Base-by-base conservation (phyloP, 768 basidiomycete genomes). In the Russula vinacea region DNA sequence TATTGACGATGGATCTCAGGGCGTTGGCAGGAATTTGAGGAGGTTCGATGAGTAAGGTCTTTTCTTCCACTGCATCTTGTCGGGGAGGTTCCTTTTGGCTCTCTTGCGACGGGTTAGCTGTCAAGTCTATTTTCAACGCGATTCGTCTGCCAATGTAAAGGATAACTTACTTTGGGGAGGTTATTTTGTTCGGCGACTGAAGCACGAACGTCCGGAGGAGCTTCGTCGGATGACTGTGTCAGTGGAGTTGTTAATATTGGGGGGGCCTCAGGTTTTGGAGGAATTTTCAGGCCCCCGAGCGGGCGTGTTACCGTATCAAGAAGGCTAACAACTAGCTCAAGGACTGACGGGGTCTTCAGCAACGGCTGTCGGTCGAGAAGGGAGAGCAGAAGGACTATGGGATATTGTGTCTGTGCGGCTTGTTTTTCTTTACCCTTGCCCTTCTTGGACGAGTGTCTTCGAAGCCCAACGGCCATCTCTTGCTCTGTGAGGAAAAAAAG, bases 401-500 rank as follows among this genome's bases (percentile, higher is more conserved):
- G 96, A 73, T 89, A 97, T 69, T 95, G 89, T 0, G 88, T 88
- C 70, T 90, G 89, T 0, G 89, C 79, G 3, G 78, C 77, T 69
- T 87, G 88, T 71, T 90, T 93, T 73, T 98, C 95, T 74, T 97
- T 98, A 24, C 93, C 95, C 75, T 97, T 98, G 10, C 94, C 94
- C 75, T 97, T 97, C 76, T 89, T 92, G 22, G 83, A 83, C 8
- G 81, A 75, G 14, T 79, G 74, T 68, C 86, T 84, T 67, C 86
- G 85, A 17, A 95, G 80, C 51, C 89, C 88, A n/a, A 80, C 81
- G 7, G 90, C 88, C 39, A 94, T 79, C 68, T 99, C 97, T 68
- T 98, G 94, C 74, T 99, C 97, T 1, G 88, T 91, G 64, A 99
- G 80, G 85, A 99, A 98, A 82, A 95, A 98, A 19, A 92, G 76